Evolutionary conservation across 2,329 filamentous ascomycete species (phyloP).

Genomic region (Aspergillus pseudoglaucus): DNA sequence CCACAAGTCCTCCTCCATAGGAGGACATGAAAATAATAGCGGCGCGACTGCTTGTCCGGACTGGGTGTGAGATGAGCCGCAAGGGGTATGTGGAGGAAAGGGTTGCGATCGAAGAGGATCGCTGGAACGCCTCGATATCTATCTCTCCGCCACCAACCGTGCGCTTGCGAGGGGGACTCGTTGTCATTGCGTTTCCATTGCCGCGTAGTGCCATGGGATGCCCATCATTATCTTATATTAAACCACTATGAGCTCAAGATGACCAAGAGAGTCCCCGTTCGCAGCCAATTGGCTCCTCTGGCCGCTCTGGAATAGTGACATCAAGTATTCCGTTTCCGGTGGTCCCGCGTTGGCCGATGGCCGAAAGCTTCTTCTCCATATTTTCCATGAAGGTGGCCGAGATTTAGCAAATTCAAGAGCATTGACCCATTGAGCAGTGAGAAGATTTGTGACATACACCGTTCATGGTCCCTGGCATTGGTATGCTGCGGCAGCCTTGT

Average conservation of each 20-base stretch:
- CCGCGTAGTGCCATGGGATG: neutral
- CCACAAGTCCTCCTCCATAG: constrained; percentile 1
- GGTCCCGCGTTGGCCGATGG: neutral
- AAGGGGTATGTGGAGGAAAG: neutral
- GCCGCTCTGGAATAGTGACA: neutral
- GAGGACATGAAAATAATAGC: neutral
- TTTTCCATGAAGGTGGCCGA: neutral
- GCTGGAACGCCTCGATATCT: neutral
- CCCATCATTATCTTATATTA: neutral
- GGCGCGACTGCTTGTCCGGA: neutral
- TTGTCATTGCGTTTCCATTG: neutral
- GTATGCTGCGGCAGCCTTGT: neutral
- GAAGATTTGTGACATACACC: neutral
- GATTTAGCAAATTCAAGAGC: neutral
- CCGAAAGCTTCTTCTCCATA: neutral
- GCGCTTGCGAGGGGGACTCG: neutral
- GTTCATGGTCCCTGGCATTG: neutral
- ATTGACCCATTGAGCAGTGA: no score
- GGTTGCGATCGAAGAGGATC: neutral
- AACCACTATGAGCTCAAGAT: neutral
- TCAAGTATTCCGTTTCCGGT: neutral
- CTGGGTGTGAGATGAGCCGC: neutral
- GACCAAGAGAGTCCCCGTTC: neutral
- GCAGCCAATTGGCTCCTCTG: neutral
- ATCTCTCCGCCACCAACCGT: neutral